A percentile compares a stretch with the other conserved stretches of the same genome.
These are phyloP conservation scores for Reutealis trisperma DNA, from an alignment of 345 rosid genomes.

Conservation along the genomic window DNA sequence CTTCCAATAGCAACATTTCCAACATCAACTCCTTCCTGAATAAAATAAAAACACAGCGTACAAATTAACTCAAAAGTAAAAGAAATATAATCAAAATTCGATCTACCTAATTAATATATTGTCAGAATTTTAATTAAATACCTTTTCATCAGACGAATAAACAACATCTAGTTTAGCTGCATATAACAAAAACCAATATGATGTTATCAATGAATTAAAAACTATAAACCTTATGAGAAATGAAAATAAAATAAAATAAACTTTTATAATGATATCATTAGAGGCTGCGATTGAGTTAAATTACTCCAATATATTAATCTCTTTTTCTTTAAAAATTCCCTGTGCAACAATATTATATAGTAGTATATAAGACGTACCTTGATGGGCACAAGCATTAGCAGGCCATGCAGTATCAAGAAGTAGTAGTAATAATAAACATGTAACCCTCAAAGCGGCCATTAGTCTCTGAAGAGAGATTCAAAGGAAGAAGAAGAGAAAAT, in stretches of 20 bases:
- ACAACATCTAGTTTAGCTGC: conserved; percentile 13
- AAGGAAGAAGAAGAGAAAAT: conserved; percentile 1
- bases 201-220: no score
- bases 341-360: no score
- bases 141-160: conserved; percentile 15
- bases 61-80: background rate
- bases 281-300: no score
- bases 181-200: background rate
- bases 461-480: background rate
- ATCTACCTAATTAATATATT: background rate
- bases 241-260: no score
- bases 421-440: background rate
- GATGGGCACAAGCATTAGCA: conserved; percentile 10
- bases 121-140: background rate
- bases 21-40: background rate
- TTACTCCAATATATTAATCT: no score
- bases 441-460: conserved; percentile 24
- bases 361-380: conserved; percentile 26
- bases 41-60: background rate
- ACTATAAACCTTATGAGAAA: no score
- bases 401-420: conserved; percentile 16
- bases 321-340: no score
- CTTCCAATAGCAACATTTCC: background rate
- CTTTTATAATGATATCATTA: no score
- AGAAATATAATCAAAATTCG: background rate